phyloP scores from a whole-genome alignment of 805 yeast genomes.

The Saccharomycopsis fermentans region DNA sequence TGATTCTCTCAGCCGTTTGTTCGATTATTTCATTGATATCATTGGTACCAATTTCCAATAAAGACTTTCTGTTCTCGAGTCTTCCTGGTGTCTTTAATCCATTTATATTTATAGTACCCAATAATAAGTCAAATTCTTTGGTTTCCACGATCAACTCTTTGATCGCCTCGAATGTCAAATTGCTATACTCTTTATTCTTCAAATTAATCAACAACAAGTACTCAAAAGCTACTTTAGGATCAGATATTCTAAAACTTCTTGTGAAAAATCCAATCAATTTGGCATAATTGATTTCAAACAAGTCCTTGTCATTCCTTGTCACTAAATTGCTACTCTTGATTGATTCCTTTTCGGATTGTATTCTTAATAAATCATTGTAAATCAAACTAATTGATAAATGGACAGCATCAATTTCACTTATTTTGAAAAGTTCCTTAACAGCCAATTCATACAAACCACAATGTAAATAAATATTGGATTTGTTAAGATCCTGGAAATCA shows the following conservation, averaged over 20 bases:
- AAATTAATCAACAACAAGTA: conserved; percentile 66
- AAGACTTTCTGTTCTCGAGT: conserved; percentile 63
- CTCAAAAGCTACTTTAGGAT: conserved; percentile 88
- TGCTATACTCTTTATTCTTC: conserved; percentile 32
- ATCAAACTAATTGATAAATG: conserved; percentile 79
- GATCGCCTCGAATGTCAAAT: conserved; percentile 64
- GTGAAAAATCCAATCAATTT: conserved; percentile 72
- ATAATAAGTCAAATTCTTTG: conserved; percentile 65
- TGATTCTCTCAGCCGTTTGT: conserved; percentile 76
- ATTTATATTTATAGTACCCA: conserved; percentile 74
- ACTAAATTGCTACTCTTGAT: conserved; percentile 29
- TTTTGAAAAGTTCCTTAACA: conserved; percentile 47
- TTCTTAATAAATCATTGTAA: conserved; percentile 58
- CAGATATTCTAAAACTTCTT: conserved; percentile 70
- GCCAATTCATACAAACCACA: conserved; percentile 80
- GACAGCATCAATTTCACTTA: conserved; percentile 76
- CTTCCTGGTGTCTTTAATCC: conserved; percentile 77
- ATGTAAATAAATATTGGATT: conserved; percentile 61
- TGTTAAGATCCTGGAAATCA: conserved; percentile 52
- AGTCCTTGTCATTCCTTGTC: conserved; percentile 25
- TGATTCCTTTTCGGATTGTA: conserved; percentile 26
- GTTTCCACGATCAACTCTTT: conserved; percentile 80
- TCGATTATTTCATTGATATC: conserved; percentile 57
- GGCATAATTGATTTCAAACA: conserved; percentile 34
- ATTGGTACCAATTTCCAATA: conserved; percentile 39